Base-by-base conservation (phyloP, 805 yeast genomes). In the Alloascoidea africana region DNA sequence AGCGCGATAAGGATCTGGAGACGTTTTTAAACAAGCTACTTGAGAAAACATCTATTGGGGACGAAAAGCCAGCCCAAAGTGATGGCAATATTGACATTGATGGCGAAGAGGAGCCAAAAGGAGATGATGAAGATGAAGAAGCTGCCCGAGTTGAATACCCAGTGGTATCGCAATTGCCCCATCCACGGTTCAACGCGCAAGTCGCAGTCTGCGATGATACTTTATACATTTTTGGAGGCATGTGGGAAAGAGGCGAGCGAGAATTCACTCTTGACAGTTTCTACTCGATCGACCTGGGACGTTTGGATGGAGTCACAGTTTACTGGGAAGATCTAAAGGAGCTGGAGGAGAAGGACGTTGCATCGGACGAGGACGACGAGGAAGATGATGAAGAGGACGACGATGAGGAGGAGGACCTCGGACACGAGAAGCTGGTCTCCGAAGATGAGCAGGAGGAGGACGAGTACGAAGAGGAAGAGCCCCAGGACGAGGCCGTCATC, bases 191-290 rank as follows among this genome's bases (percentile, higher is more conserved):
- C 61, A 89, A 89, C 52, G 76, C 95, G 2, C 60, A 87, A 2
- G 72, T 85, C 3, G 76, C 93, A 40, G 94, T 89, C 1, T 73
- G 80, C 30, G 94, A 81, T 47, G 97, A 89, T 52, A 69, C 67
- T 0, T 62, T 86, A 41, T 89, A 75, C 56, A 79, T 91, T 5
- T 86, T 70, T 52, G 95, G 96, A 16, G 98, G 97, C 47, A 71
- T 77, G 33, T 89, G 78, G 76, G 97, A 91, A 54, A 60, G 68
- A 18, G 94, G 87, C 3, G 97, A 91, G 37, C 77, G 70, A 42
- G 98, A 89, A 54, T 82, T 68, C 53, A 70, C 73, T 33, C 66
- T 91, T 47, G 95, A 89, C 53, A 78, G 94, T 5, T 70, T 89
- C 54, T 91, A 89, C 51, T 68, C 87, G 17, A 65, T 91, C 35